A percentile compares a stretch with the other conserved stretches of the same genome.
Evolutionary conservation across 495 filamentous ascomycete species (phyloP).

Genomic region (Polyplosphaeria fusca): DNA sequence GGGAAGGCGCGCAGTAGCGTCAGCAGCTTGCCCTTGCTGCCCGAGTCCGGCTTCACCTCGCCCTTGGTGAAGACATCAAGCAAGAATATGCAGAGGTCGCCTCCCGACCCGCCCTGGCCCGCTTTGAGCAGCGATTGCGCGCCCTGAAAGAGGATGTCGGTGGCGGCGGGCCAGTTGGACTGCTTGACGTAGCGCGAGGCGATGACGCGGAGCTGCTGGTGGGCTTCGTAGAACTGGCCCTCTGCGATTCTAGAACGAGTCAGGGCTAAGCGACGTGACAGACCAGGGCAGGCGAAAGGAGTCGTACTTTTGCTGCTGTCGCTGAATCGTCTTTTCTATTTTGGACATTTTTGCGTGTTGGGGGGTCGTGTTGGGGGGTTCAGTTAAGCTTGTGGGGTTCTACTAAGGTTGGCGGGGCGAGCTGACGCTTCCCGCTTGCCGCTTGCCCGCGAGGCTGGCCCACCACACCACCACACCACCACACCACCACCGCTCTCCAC

Average conservation of each 20-base stretch:
- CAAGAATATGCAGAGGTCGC: constrained; percentile 81
- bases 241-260: constrained; percentile 67
- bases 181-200: constrained; percentile 87
- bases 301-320: constrained; percentile 64
- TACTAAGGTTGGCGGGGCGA: not conserved
- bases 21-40: constrained; percentile 60
- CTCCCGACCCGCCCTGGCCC: constrained; percentile 86
- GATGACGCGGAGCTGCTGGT: constrained; percentile 93
- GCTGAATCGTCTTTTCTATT: constrained; percentile 70
- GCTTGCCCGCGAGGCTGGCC: too few species aligned
- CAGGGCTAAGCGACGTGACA: constrained; percentile 7
- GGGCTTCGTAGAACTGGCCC: constrained; percentile 94
- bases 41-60: constrained; percentile 66
- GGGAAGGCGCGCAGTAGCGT: constrained; percentile 73
- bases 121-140: constrained; percentile 81
- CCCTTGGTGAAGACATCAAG: constrained; percentile 85
- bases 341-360: constrained; percentile 51
- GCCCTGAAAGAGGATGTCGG: constrained; percentile 81
- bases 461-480: too few species aligned
- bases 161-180: constrained; percentile 74
- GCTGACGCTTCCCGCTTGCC: too few species aligned
- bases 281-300: constrained; percentile 8
- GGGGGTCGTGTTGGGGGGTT: not conserved
- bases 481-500: too few species aligned
- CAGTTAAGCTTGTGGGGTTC: not conserved